Percentiles rank a stretch among this genome's conserved stretches.
phyloP scores from a whole-genome alignment of 192 early-diverging fungal genomes.

The Rhizoclosmatium sp. region DNA sequence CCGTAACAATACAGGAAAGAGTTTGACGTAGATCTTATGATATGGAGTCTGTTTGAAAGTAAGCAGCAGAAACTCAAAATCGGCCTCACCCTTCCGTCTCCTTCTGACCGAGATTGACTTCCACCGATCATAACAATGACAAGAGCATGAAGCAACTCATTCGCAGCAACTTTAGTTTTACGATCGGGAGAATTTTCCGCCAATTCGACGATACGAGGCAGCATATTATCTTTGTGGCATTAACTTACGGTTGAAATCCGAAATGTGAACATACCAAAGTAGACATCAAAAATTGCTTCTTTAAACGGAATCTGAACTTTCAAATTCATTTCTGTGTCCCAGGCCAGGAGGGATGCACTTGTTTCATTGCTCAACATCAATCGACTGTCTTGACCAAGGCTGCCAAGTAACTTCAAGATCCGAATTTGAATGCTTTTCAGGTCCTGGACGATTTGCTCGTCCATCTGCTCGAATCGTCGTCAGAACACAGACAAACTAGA shows the following conservation, averaged over 20 bases:
- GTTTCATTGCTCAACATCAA: slow-evolving; percentile 23
- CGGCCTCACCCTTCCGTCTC: slow-evolving; percentile 46
- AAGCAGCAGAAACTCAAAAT: not conserved
- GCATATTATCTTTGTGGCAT: slow-evolving; percentile 67
- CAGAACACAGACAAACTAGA: not conserved
- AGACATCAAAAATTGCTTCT: slow-evolving; percentile 69
- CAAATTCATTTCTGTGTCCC: slow-evolving; percentile 71
- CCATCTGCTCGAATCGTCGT: slow-evolving; percentile 6
- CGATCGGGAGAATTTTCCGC: slow-evolving; percentile 76
- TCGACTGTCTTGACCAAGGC: slow-evolving; percentile 65
- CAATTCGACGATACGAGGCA: slow-evolving; percentile 79
- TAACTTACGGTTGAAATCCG: slow-evolving; percentile 17
- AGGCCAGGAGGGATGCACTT: slow-evolving; percentile 58
- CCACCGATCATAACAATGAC: slow-evolving; percentile 80
- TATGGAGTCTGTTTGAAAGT: slow-evolving; percentile 55
- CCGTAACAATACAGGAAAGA: slow-evolving; percentile 77
- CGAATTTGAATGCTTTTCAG: slow-evolving; percentile 66
- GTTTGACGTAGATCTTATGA: slow-evolving; percentile 64
- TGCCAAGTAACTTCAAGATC: slow-evolving; percentile 69
- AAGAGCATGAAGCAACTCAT: slow-evolving; percentile 76
- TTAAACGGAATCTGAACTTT: slow-evolving; percentile 72
- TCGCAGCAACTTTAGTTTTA: slow-evolving; percentile 76
- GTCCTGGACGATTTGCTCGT: slow-evolving; percentile 38
- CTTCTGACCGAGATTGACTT: slow-evolving; percentile 58
- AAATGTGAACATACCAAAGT: slow-evolving; percentile 61